Evolutionary conservation across 2,329 filamentous ascomycete species (phyloP), one percentile per base, ranked within the genome.

Genomic region (Pseudogymnoascus sp.): DNA sequence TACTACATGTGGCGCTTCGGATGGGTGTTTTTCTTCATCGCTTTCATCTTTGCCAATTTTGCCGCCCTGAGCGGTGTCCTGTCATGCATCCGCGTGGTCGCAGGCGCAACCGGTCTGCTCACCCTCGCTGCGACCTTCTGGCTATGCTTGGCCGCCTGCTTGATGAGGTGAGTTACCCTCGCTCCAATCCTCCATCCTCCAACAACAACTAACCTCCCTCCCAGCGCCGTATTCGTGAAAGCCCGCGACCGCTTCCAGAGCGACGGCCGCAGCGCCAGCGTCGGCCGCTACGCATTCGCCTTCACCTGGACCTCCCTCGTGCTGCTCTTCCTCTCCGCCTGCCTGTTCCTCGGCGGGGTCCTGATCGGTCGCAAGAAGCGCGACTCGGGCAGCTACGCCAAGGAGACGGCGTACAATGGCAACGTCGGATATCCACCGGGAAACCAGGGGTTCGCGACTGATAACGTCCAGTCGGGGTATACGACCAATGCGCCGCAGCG

Each of bases 1-100:
- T 97, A 83, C 78, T 91, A 92, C 77, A 82, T 95, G 73, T 96
- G 91, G 78, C 86, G 93, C 42, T 96, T 97, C 79, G 89, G 91
- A 75, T 97, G 93, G 84, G 91, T 93, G 38, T 95, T 96, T 76
- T 90, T 90, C 78, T 79, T 97, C 63, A 88, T 97, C 68, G 85
- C 87, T 16, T 83, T 97, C 38, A 86, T 96, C 80, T 95, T 96
- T 75, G 84, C 84, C 66, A 81, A 84, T 59, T 63, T 85, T 25
- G 84, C 88, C 66, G 85, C 93, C 72, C 83, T 91, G 75, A 77
- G 82, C 9, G 84, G 86, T 67, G 80, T 91, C 66, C 76, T 92
- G 14, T 86, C 88, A 72, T 90, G 81, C 75, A 86, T 86, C 36
- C 85, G 89, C 63, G 80, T 92, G 1, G 89, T 88, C 53, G 83